These are phyloP conservation scores for Colletotrichum echinochloae DNA, from an alignment of 2,329 filamentous ascomycete genomes.

Conservation along the genomic window DNA sequence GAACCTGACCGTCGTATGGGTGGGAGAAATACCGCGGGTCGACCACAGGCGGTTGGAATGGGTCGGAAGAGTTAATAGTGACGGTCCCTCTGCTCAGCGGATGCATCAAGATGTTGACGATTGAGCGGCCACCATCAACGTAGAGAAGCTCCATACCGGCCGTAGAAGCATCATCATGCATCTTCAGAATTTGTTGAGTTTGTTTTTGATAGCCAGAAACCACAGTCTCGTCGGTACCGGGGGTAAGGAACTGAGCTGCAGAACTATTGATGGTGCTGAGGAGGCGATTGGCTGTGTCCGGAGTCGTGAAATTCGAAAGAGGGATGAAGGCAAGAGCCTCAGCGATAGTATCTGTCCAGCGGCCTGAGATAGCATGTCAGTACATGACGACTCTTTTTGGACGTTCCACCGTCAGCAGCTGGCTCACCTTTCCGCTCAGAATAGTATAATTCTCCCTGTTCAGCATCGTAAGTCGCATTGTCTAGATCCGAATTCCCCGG, in stretches of 20 bases:
- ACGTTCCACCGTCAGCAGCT: too few relatives aligned
- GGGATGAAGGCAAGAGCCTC: constrained; percentile 31
- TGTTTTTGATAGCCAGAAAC: constrained; percentile 53
- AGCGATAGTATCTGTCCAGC: constrained; percentile 47
- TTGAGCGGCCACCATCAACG: constrained; percentile 46
- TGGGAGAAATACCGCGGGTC: constrained; percentile 33
- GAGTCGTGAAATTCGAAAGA: constrained; percentile 45
- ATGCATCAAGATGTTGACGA: constrained; percentile 51
- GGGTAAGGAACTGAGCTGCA: constrained; percentile 49
- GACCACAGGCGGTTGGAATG: constrained; percentile 42
- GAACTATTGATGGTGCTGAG: constrained; percentile 46
- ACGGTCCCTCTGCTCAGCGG: constrained; percentile 55
- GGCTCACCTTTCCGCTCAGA: constrained; percentile 38
- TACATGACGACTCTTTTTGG: not conserved
- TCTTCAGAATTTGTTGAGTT: constrained; percentile 46
- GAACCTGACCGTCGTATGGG: constrained; percentile 19
- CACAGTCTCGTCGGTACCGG: constrained; percentile 49
- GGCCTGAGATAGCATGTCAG: constrained; percentile 38
- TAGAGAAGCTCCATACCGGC: constrained; percentile 48
- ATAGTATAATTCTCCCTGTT: constrained; percentile 49
- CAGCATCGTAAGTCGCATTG: constrained; percentile 51
- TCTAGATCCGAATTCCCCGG: constrained; percentile 42
- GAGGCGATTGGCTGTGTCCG: constrained; percentile 34
- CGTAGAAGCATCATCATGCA: constrained; percentile 46
- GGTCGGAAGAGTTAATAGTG: constrained; percentile 51